Conservation (phyloP, 1,139 yeast genomes). For the Yarrowia galli region DNA sequence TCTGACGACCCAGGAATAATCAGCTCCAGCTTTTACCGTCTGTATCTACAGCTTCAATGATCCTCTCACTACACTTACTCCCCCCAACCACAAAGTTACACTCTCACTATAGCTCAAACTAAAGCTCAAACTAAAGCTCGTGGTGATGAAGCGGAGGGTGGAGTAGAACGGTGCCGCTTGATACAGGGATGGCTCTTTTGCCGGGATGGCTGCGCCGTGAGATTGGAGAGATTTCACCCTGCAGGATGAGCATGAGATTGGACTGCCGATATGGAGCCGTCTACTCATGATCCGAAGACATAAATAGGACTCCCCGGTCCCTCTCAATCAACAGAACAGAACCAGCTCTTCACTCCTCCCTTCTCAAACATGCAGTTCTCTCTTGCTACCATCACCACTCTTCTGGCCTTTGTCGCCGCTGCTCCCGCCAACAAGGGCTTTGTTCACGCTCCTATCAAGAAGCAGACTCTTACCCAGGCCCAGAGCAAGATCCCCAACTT, state of each 20-base stretch:
- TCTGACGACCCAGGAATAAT: too few relatives aligned
- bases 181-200: neutral
- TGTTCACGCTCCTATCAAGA: slow-evolving; percentile 16
- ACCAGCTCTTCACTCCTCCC: neutral
- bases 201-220: too few relatives aligned
- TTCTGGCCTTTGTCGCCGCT: slow-evolving; percentile 19
- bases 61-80: too few relatives aligned
- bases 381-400: slow-evolving; percentile 18
- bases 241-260: too few relatives aligned
- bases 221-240: too few relatives aligned
- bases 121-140: too few relatives aligned
- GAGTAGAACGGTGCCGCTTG: neutral
- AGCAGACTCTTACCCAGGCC: neutral
- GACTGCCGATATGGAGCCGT: too few relatives aligned
- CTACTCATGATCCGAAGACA: neutral
- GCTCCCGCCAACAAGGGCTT: slow-evolving; percentile 6
- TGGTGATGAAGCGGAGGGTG: too few relatives aligned
- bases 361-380: slow-evolving; percentile 9
- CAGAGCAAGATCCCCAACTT: slow-evolving; percentile 15
- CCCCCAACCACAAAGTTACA: too few relatives aligned
- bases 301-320: neutral
- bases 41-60: too few relatives aligned
- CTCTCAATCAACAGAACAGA: neutral
- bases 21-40: too few relatives aligned
- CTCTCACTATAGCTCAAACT: too few relatives aligned